phyloP scores from a whole-genome alignment of 176 grass and related monocot species.

The Echinochloa phyllopogon region DNA sequence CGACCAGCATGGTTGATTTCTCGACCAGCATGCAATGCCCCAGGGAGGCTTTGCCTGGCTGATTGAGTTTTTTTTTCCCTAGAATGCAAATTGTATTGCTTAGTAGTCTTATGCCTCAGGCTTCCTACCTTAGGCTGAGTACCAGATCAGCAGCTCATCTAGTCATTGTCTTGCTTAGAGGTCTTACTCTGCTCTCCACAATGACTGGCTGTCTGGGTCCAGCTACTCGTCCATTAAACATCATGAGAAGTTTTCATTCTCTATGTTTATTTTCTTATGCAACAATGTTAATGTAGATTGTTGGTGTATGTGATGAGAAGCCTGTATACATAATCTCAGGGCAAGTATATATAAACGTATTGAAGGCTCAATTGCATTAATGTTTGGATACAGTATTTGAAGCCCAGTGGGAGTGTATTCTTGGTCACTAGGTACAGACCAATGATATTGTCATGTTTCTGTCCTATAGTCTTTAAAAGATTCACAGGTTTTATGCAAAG shows the following conservation, averaged over 20 bases:
- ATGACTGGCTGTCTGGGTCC: background rate
- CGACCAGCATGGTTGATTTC: too few relatives aligned
- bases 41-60: too few relatives aligned
- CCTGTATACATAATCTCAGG: background rate
- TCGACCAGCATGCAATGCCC: too few relatives aligned
- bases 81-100: too few relatives aligned
- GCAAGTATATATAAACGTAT: background rate
- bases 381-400: background rate
- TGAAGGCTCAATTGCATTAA: background rate
- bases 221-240: background rate
- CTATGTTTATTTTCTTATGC: constrained; percentile 30
- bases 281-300: background rate
- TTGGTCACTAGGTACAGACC: background rate
- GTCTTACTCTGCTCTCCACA: background rate
- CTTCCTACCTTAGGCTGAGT: background rate
- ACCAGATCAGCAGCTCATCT: background rate
- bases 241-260: background rate
- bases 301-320: background rate
- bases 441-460: background rate
- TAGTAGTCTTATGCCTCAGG: background rate
- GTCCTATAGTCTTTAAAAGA: background rate
- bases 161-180: background rate
- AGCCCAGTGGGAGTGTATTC: background rate
- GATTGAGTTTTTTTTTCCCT: too few relatives aligned
- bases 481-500: background rate